Evolutionary conservation across 177 flowering plant genomes (phyloP).

Genomic region (Tripterygium wilfordii): DNA sequence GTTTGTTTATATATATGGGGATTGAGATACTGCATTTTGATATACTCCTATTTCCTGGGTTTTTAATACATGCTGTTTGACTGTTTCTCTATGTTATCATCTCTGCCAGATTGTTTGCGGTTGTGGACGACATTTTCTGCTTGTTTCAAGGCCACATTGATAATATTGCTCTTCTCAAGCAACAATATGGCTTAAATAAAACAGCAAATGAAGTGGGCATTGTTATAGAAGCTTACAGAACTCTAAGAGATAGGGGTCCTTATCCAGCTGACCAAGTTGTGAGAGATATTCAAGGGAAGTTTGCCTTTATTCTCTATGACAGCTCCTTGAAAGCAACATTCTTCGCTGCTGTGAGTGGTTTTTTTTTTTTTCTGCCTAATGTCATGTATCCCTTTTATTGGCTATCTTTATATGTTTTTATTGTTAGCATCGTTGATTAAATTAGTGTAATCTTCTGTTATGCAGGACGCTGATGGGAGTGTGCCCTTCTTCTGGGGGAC

Average conservation of each 20-base stretch:
- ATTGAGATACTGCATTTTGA: background rate
- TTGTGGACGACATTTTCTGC: slow-evolving; percentile 91
- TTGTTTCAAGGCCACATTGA: slow-evolving; percentile 92
- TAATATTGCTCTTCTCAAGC: slow-evolving; percentile 75
- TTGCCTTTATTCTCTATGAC: slow-evolving; percentile 74
- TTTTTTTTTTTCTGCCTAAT: background rate
- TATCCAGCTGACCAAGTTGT: slow-evolving; percentile 91
- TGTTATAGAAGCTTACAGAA: slow-evolving; percentile 87
- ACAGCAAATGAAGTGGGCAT: slow-evolving; percentile 78
- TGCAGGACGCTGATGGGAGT: slow-evolving; percentile 88
- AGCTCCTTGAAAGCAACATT: slow-evolving; percentile 54
- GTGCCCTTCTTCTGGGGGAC: slow-evolving; percentile 95
- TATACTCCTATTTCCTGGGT: background rate
- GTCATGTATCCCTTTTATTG: no score
- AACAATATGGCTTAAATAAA: slow-evolving; percentile 89
- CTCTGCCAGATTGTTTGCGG: slow-evolving; percentile 78
- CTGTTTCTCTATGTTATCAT: no score
- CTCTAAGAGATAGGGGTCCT: slow-evolving; percentile 95
- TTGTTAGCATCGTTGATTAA: background rate
- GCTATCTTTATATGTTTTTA: background rate
- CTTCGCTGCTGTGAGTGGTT: slow-evolving; percentile 65
- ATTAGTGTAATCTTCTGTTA: background rate
- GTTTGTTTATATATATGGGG: no score
- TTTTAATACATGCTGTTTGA: background rate
- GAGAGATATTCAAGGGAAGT: slow-evolving; percentile 84